Evolutionary conservation across 2,329 filamentous ascomycete genomes (phyloP).

Genomic region (Beauveria sp.): DNA sequence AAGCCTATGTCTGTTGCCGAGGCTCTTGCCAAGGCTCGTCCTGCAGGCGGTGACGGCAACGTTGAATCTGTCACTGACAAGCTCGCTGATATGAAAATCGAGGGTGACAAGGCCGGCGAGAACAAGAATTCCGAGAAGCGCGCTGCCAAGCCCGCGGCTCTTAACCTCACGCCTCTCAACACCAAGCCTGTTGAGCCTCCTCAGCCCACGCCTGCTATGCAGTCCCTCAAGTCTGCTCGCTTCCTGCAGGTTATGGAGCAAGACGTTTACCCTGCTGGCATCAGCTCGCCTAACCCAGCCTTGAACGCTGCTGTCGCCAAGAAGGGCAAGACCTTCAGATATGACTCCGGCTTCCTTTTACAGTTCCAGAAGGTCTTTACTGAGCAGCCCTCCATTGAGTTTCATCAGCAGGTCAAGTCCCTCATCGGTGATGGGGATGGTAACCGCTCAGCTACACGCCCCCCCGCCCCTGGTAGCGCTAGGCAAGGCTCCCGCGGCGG

Average conservation of each 20-base stretch:
- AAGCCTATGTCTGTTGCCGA: conserved; percentile 45
- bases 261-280: conserved; percentile 73
- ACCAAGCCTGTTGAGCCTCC: conserved; percentile 82
- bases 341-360: conserved; percentile 89
- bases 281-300: conserved; percentile 85
- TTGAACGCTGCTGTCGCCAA: conserved; percentile 73
- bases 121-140: conserved; percentile 51
- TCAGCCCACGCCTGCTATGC: conserved; percentile 88
- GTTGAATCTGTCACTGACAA: conserved; percentile 38
- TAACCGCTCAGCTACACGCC: conserved; percentile 48
- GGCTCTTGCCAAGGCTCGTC: conserved; percentile 32
- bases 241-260: conserved; percentile 75
- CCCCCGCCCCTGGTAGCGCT: conserved; percentile 49
- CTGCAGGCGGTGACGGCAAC: conserved; percentile 33
- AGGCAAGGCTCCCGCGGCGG: conserved; percentile 46
- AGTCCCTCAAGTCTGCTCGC: conserved; percentile 84
- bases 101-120: conserved; percentile 40
- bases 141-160: conserved; percentile 67
- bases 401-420: conserved; percentile 83
- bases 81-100: conserved; percentile 43
- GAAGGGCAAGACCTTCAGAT: conserved; percentile 81
- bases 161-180: conserved; percentile 77
- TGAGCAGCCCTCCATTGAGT: conserved; percentile 91
- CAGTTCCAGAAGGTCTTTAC: conserved; percentile 96
- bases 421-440: conserved; percentile 71